phyloP scores from a whole-genome alignment of 352 stramenopile genomes.

The Pythium apleroticum region DNA sequence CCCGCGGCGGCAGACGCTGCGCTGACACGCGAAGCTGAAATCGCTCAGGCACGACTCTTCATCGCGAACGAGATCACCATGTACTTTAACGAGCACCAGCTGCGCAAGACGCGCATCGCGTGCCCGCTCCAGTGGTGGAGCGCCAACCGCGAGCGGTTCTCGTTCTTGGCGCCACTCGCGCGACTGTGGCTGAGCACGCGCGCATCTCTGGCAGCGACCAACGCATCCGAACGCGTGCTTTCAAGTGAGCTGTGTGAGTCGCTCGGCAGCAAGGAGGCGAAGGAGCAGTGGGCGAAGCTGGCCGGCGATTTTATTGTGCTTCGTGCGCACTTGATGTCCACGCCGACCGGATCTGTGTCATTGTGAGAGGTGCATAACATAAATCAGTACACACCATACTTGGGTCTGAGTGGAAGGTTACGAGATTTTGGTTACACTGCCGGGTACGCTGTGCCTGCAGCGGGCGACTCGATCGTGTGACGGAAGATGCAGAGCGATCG shows the following conservation, averaged over 20 bases:
- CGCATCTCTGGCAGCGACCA: neutral
- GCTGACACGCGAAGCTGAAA: constrained; percentile 36
- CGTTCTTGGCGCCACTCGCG: constrained; percentile 39
- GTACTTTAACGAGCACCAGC: constrained; percentile 45
- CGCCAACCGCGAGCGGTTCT: constrained; percentile 40
- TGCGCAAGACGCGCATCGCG: constrained; percentile 40
- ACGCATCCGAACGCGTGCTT: neutral
- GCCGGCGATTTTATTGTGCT: constrained; percentile 13
- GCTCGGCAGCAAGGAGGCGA: constrained; percentile 12
- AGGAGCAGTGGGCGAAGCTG: constrained; percentile 14
- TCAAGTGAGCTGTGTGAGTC: constrained; percentile 14
- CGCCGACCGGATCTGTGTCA: constrained; percentile 1
- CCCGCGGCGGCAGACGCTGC: constrained; percentile 18
- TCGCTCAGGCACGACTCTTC: constrained; percentile 39
- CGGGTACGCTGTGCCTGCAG: constrained; percentile 4
- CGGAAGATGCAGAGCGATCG: constrained; percentile 15
- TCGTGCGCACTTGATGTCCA: neutral
- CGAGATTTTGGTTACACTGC: neutral
- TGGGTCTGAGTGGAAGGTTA: neutral
- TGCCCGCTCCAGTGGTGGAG: constrained; percentile 52
- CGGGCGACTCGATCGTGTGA: neutral
- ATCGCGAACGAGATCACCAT: constrained; percentile 38
- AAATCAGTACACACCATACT: neutral
- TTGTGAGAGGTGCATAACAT: neutral
- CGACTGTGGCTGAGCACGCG: constrained; percentile 40